Evolutionary conservation across 352 stramenopile species (phyloP), one percentile per base, ranked within the genome.

Genomic region (Peronospora farinosa): DNA sequence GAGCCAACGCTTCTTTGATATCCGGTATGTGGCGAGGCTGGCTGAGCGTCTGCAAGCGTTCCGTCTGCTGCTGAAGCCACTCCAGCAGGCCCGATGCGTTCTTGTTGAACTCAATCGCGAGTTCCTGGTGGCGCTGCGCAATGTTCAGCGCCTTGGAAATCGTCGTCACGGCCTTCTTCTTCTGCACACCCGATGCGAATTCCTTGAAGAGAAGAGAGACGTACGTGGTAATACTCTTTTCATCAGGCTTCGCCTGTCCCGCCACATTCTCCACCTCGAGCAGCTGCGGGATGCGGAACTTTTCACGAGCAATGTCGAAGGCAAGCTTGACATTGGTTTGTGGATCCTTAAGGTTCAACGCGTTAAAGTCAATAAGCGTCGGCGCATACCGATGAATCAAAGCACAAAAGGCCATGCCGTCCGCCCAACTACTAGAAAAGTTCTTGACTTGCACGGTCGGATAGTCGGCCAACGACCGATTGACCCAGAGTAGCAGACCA

Each of bases 161-260:
- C 6, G 84, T 93, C 43, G 84, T 90, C 38, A 95, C 71, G 1
- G 85, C 77, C 69, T 90, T 91, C 54, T 92, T 89, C 76, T 92
- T 93, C 59, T 95, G 87, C 46, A 89, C 66, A 25, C 86, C 83
- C 12, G 80, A 90, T 2, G 86, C 87, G 47, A 96, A 96, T 62
- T 95, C 83, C 65, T 93, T 93, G 63, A 95, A 96, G 39, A 95
- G 80, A 40, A 95, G 65, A 25, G 81, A 91, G 17, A 96, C 83
- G 57, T 96, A 96, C 54, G 87, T 95, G 40, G 92, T 90, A 63
- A 96, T 93, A 60, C 75, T 92, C 73, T 96, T 96, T 43, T 96
- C 87, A 32, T 96, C 87, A 1, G 86, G 86, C 55, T 96, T 95
- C 8, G 64, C 71, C 17, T 79, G 73, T 44, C 84, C 86, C 5